A percentile compares a stretch with the other conserved stretches of the same genome.
Conservation (phyloP, 225 moss, liverwort and hornwort species). For the Pleurozium schreberi region DNA sequence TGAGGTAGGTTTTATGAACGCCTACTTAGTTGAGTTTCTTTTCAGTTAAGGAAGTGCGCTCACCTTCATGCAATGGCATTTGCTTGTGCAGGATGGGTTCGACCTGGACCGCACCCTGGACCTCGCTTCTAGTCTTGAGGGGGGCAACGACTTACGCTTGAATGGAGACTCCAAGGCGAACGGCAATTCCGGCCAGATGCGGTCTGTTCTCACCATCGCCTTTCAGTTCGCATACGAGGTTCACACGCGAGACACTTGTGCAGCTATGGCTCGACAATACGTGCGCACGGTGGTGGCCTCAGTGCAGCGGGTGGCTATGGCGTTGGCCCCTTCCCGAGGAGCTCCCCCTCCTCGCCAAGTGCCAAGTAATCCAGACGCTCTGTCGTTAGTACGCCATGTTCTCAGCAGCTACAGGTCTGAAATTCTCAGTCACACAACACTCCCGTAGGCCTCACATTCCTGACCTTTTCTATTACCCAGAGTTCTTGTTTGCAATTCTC, state of each 20-base stretch:
- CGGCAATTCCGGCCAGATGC: constrained; percentile 46
- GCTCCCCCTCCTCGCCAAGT: constrained; percentile 42
- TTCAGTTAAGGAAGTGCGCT: background rate
- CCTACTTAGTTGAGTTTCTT: background rate
- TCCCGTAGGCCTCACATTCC: background rate
- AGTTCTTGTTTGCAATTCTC: too few relatives aligned
- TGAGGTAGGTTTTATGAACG: constrained; percentile 31
- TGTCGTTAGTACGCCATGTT: constrained; percentile 67
- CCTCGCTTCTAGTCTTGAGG: constrained; percentile 87
- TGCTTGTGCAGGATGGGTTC: constrained; percentile 62
- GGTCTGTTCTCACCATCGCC: constrained; percentile 93
- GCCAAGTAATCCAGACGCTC: constrained; percentile 74
- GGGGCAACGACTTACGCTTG: constrained; percentile 68
- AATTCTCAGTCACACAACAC: background rate
- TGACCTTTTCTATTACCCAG: background rate
- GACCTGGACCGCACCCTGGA: constrained; percentile 85
- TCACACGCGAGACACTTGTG: constrained; percentile 79
- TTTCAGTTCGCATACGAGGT: constrained; percentile 94
- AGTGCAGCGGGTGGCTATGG: constrained; percentile 95
- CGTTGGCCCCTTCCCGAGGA: constrained; percentile 72
- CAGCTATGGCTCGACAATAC: constrained; percentile 88
- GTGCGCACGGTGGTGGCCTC: constrained; percentile 94
- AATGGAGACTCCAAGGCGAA: constrained; percentile 53
- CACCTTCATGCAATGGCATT: background rate
- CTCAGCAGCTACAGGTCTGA: constrained; percentile 74